Percentiles rank a stretch among this genome's conserved stretches.
Evolutionary conservation across 225 moss, liverwort and hornwort genomes (phyloP).

Genomic region (Physcomitrium patens): DNA sequence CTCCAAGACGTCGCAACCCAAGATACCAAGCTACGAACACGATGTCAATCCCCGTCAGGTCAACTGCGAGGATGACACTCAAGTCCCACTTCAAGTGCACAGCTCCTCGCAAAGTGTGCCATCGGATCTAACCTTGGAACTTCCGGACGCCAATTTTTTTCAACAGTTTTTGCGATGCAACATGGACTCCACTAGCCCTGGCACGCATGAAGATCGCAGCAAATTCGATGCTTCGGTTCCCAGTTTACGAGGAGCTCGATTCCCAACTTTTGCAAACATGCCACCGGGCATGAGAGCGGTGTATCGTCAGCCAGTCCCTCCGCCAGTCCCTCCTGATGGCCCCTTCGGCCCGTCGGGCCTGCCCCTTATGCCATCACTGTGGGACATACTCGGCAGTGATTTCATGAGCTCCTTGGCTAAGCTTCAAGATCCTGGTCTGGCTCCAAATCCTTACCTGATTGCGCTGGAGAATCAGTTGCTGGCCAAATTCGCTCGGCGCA

Average conservation of each 20-base stretch:
- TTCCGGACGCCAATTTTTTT: constrained; percentile 32
- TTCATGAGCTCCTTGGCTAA: constrained; percentile 39
- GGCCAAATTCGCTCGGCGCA: constrained; percentile 42
- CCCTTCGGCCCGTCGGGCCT: constrained; percentile 1
- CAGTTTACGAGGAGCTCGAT: constrained; percentile 22
- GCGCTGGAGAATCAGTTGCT: constrained; percentile 44
- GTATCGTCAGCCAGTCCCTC: constrained; percentile 19
- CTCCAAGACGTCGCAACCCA: constrained; percentile 26
- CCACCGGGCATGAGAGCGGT: constrained; percentile 28
- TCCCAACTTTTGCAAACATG: constrained; percentile 36
- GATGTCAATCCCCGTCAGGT: constrained; percentile 20
- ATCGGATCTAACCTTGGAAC: constrained; percentile 25
- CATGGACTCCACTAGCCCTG: constrained; percentile 20
- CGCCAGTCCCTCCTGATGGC: constrained; percentile 20
- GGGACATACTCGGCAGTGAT: constrained; percentile 31
- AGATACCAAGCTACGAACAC: constrained; percentile 21
- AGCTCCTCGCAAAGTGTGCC: constrained; percentile 36
- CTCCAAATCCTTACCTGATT: constrained; percentile 41
- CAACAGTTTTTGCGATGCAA: constrained; percentile 37
- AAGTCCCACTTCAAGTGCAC: constrained; percentile 19
- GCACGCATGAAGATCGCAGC: neutral
- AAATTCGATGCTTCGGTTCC: constrained; percentile 24
- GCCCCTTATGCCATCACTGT: constrained; percentile 26
- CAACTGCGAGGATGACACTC: constrained; percentile 37
- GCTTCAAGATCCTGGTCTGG: constrained; percentile 34